Conservation (phyloP, 768 basidiomycete genomes). For the Sutorius australiensis region DNA sequence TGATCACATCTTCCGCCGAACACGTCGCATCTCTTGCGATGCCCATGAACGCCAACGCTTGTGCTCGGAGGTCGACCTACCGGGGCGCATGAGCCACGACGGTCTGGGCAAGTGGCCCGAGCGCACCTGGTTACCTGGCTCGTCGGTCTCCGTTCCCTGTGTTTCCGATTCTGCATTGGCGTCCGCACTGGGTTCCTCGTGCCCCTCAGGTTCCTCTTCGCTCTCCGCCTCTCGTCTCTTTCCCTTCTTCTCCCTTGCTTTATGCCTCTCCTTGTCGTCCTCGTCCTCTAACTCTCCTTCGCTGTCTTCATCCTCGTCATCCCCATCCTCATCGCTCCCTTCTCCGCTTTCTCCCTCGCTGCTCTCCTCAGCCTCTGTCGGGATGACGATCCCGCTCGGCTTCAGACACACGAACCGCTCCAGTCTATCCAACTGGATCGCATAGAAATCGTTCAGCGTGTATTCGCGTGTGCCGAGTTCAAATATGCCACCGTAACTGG, state of each 20-base stretch:
- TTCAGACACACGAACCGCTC: slow-evolving; percentile 75
- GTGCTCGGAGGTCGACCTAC: slow-evolving; percentile 38
- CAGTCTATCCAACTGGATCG: slow-evolving; percentile 78
- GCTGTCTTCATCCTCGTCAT: slow-evolving; percentile 37
- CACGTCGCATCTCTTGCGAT: slow-evolving; percentile 52
- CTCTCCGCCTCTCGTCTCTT: slow-evolving; percentile 25
- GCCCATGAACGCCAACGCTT: slow-evolving; percentile 57
- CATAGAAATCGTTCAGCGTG: slow-evolving; percentile 85
- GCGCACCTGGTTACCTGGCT: slow-evolving; percentile 7
- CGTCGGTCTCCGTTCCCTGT: slow-evolving; percentile 14
- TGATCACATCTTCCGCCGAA: slow-evolving; percentile 66
- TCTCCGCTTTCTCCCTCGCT: slow-evolving; percentile 62
- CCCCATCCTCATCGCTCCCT: slow-evolving; percentile 53
- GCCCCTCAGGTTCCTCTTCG: slow-evolving; percentile 24
- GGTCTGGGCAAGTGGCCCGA: accelerated
- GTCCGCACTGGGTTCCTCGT: not conserved
- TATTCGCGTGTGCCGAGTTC: slow-evolving; percentile 82
- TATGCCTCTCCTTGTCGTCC: not conserved
- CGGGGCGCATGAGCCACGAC: not conserved
- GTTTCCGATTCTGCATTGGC: not conserved
- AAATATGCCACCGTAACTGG: slow-evolving; percentile 84
- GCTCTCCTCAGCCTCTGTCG: slow-evolving; percentile 56
- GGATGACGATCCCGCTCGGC: slow-evolving; percentile 56
- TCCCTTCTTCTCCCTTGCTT: slow-evolving; percentile 6
- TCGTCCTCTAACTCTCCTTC: slow-evolving; percentile 15